Evolutionary conservation across 108 stramenopile genomes (phyloP).

Genomic region (Schizochytrium sp.): DNA sequence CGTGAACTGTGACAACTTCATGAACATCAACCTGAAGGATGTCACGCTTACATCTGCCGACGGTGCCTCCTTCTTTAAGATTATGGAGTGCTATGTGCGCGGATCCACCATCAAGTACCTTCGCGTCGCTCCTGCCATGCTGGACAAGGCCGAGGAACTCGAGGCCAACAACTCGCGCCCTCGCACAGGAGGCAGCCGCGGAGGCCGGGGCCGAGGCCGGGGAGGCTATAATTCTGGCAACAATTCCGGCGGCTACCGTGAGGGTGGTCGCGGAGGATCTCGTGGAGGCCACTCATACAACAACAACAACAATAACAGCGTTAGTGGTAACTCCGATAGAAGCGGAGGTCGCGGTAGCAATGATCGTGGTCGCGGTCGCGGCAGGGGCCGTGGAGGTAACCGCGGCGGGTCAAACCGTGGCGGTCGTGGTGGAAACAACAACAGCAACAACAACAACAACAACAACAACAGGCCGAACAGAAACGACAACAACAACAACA

Average conservation of each 20-base stretch:
- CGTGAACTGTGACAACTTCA: slow-evolving; percentile 92
- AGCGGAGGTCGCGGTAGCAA: slow-evolving; percentile 68
- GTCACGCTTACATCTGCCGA: slow-evolving; percentile 94
- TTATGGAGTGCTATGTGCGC: slow-evolving; percentile 93
- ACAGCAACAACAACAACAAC: background rate
- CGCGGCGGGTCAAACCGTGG: slow-evolving; percentile 67
- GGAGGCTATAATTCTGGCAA: slow-evolving; percentile 69
- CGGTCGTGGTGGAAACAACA: background rate
- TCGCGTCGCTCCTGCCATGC: slow-evolving; percentile 88
- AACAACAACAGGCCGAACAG: background rate
- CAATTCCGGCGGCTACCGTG: slow-evolving; percentile 62
- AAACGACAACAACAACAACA: background rate
- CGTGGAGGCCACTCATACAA: slow-evolving; percentile 68
- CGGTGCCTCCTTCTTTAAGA: slow-evolving; percentile 93
- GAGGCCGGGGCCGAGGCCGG: slow-evolving; percentile 48
- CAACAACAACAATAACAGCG: slow-evolving; percentile 69
- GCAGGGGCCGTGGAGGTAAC: slow-evolving; percentile 77
- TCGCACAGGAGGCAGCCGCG: slow-evolving; percentile 66
- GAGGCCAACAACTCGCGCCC: slow-evolving; percentile 76
- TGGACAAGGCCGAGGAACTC: slow-evolving; percentile 87
- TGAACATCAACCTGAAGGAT: slow-evolving; percentile 97
- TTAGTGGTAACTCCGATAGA: slow-evolving; percentile 71
- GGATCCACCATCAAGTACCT: slow-evolving; percentile 96
- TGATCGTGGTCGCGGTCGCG: slow-evolving; percentile 70
- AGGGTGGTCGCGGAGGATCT: slow-evolving; percentile 41